These are phyloP conservation scores for Arthroderma uncinatum DNA, from an alignment of 2,329 filamentous ascomycete genomes.

Conservation along the genomic window DNA sequence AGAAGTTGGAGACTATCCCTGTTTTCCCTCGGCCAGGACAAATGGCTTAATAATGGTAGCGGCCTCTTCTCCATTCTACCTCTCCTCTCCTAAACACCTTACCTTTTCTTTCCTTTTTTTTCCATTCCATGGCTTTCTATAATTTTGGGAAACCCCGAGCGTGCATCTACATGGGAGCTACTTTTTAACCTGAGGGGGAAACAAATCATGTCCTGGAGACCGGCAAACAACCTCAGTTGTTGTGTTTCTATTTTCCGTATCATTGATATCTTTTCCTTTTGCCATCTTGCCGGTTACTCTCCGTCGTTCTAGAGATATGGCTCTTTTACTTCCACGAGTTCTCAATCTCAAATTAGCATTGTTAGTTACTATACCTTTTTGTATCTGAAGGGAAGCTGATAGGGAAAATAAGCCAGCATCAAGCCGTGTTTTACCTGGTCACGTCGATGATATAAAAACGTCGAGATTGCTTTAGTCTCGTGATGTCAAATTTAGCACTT, in stretches of 20 bases:
- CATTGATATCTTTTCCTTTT: not conserved
- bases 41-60: constrained; percentile 15
- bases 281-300: not conserved
- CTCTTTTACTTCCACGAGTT: not conserved
- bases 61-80: not conserved
- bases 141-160: constrained; percentile 1
- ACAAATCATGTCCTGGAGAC: constrained; percentile 4
- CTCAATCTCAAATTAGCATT: not conserved
- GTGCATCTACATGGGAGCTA: constrained; percentile 6
- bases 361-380: not conserved
- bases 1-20: constrained; percentile 65
- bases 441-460: too few species aligned
- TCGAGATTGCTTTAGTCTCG: not conserved
- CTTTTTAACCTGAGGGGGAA: constrained; percentile 1
- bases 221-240: not conserved
- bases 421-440: too few species aligned
- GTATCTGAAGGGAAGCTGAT: not conserved
- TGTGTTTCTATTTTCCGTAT: not conserved
- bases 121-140: not conserved
- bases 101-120: not conserved
- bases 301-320: not conserved
- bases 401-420: not conserved
- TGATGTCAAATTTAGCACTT: not conserved
- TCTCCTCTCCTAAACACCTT: not conserved
- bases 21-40: constrained; percentile 73